phyloP scores from a whole-genome alignment of 805 yeast species.

The Blastobotrys terrestris region DNA sequence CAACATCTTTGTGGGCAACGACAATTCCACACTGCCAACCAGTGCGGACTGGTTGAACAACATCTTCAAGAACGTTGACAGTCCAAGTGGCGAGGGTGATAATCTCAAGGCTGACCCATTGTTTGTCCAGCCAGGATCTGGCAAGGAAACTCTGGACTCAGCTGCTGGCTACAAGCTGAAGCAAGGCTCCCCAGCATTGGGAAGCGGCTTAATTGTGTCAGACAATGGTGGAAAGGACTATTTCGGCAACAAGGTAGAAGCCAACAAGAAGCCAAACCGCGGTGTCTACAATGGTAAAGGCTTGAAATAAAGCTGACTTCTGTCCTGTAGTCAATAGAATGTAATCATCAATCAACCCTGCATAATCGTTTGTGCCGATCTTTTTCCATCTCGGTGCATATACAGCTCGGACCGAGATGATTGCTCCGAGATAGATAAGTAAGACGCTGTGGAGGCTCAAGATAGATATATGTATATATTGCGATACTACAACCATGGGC shows the following conservation, averaged over 20 bases:
- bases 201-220: background rate
- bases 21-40: conserved; percentile 1
- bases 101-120: background rate
- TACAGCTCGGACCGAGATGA: background rate
- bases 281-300: conserved; percentile 3
- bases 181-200: background rate
- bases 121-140: background rate
- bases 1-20: conserved; percentile 4
- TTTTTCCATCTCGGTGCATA: too few relatives aligned
- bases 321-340: too few relatives aligned
- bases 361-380: too few relatives aligned
- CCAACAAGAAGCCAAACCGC: conserved; percentile 1
- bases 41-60: background rate
- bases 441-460: too few relatives aligned
- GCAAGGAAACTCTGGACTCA: background rate
- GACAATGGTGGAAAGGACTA: conserved; percentile 3
- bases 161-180: background rate
- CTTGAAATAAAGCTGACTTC: background rate
- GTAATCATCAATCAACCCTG: too few relatives aligned
- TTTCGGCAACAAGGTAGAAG: background rate
- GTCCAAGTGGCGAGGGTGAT: background rate
- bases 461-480: too few relatives aligned
- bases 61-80: background rate
- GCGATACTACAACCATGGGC: too few relatives aligned
- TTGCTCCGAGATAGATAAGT: too few relatives aligned